phyloP scores from a whole-genome alignment of 331 rosid genomes.

The Quercus tomentella region DNA sequence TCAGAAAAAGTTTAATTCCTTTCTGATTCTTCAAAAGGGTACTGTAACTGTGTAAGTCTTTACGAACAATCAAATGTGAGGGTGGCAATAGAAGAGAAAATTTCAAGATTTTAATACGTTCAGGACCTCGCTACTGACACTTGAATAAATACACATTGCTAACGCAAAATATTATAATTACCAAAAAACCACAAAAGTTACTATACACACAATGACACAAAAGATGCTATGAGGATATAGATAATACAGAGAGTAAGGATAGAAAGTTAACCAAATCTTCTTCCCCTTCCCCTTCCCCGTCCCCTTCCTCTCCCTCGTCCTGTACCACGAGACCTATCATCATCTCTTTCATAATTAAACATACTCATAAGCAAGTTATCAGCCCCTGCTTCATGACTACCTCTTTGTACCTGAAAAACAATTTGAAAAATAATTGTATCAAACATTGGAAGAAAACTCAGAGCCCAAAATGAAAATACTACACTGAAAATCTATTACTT shows the following conservation, averaged over 20 bases:
- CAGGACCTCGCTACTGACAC: no score
- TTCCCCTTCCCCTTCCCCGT: constrained; percentile 6
- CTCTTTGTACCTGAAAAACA: constrained; percentile 39
- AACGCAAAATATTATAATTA: no score
- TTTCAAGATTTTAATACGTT: no score
- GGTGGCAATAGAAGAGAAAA: no score
- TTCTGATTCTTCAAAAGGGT: no score
- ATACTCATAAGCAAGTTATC: constrained; percentile 75
- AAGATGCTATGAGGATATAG: background rate
- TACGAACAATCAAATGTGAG: no score
- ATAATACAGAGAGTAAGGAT: background rate
- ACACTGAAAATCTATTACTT: background rate
- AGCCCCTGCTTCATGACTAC: constrained; percentile 34
- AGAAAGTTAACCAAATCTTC: constrained; percentile 16
- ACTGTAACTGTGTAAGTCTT: no score
- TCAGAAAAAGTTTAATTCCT: no score
- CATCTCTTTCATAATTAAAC: constrained; percentile 61
- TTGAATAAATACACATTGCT: no score
- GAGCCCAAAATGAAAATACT: background rate
- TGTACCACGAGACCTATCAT: constrained; percentile 20
- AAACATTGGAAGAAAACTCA: constrained; percentile 9
- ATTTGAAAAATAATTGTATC: constrained; percentile 7
- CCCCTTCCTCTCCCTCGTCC: constrained; percentile 33
- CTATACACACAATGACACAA: background rate
- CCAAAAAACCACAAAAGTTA: background rate